Evolutionary conservation across 768 basidiomycete genomes (phyloP), one percentile per base, ranked within the genome.

Genomic region (Lyophyllum semitale): DNA sequence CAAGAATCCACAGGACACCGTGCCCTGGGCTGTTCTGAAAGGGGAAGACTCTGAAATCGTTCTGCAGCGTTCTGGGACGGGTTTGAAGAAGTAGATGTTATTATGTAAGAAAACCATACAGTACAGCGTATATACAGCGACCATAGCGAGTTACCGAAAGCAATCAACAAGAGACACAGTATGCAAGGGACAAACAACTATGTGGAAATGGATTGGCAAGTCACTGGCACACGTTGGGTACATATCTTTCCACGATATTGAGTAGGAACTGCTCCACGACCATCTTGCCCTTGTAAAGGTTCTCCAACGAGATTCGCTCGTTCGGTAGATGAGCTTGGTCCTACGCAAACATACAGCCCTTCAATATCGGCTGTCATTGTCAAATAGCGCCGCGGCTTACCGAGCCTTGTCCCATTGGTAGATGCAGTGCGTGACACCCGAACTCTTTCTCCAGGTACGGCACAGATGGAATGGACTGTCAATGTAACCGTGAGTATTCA

Each of bases 371-470:
- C 25, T 45, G 41, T 57, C 49, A 23, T 35, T 27, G 54, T 23
- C 12, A 12, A 35, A 40, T 50, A 23, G 26, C 15, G 7, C 7
- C n/a, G 29, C 35, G 17, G 74, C 86, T 66, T 59, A 93, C 93
- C 37, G 88, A 84, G 68, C 90, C 91, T 67, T 96, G 93, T 0
- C 96, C 97, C 73, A 99, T 85, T 0, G 97, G 97, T 2, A 99
- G 79, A 71, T 99, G 97, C 11, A 98, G 78, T 18, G 93, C 93
- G 45, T 85, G 89, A 52, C 94, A 97, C 1, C 79, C 76, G 60
- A 99, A 96, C 66, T 88, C 86, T 61, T 94, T 93, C 71, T 99
- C 97, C 3, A 99, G 77, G 70, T 87, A 95, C 0, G 95, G 96
- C 0, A 98, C 84, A 1, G 93, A 93, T 4, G 97, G 97, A 49